Evolutionary conservation across 75 land plant species (phyloP), one percentile per base, ranked within the genome.

Genomic region (Pseudotsuga menziesii): DNA sequence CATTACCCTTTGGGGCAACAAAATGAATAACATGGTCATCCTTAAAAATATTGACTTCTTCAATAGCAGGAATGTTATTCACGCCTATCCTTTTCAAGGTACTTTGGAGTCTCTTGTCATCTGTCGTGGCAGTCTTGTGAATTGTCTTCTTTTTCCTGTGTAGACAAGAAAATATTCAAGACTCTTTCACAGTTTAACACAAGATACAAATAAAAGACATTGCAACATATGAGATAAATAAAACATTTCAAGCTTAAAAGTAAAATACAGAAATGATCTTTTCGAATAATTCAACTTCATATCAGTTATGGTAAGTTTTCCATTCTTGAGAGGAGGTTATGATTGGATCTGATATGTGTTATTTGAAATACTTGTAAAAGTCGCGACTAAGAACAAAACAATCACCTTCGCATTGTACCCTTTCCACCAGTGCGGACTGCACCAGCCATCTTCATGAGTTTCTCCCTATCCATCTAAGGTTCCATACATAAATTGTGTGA

Each of bases 1-100:
- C 52, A 73, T 73, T 48, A 91, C 95, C 95, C 83, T 91, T 93
- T 22, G 95, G 95, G 44, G 85, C 91, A 11, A 77, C 62, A 79
- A 93, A 93, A 70, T 93, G 95, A 27, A 93, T 91, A 22, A 93
- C 95, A 52, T 76, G 67, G 73, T 93, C 95, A 89, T 93, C 95
- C 89, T 93, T 92, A 73, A 93, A 93, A 58, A 93, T 91, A 83
- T 93, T 93, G 44, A 93, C 95, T 77, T 91, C 95, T 66, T 92
- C 95, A 78, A 92, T 92, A 44, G 95, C 91, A 41, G 93, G 95
- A 25, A 92, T 92, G 26, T 85, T 76, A 78, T 91, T 92, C 77
- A 92, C 93, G 14, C 93, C 91, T 19, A 92, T 81, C 81, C 94
- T 91, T 76, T 93, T 93, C 78, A 93, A 64, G 56, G 95, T 91